Base-by-base conservation (phyloP, 768 basidiomycete species). In the Sporobolomyces roseus region DNA sequence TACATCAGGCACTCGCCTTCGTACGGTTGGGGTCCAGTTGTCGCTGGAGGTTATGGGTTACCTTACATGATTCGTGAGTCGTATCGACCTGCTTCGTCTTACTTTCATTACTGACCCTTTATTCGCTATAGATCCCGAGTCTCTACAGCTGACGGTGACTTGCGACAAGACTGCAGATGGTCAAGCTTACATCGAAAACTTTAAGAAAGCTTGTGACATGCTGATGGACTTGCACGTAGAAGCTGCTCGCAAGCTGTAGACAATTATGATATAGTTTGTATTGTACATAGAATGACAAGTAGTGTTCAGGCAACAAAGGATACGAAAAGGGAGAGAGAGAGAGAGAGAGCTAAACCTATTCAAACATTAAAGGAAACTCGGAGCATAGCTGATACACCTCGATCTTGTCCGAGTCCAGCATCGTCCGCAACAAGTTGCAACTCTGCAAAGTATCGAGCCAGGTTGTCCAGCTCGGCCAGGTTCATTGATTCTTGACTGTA, bases 21-120 rank as follows among this genome's bases (percentile, higher is more conserved):
- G 6, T 46, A 46, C 23, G 45, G 45, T 14, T 46, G 45, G 45
- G 45, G 45, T 13, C 45, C 45, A 13, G 45, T 46, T 7, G 93
- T 96, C 0, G 83, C 86, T 1, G 91, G 94, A 71, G 94, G 93
- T 5, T 94, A 90, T 75, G 94, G 94, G 25, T 79, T 97, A 35
- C 85, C 90, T 29, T 97, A 97, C 79, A 83, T 89, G 17, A 93
- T 97, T 74, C 71, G 68, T 67, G 32, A 32, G 69, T 61, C 9
- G n/a, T n/a, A n/a, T n/a, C n/a, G n/a, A n/a, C n/a, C n/a, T 17
- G 53, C 33, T 16, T 17, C 51, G 27, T 27, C 51, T 25, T 4
- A 35, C 43, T 49, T 36, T 59, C 32, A 7, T 19, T 52, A 9
- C 25, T 1, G 21, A 35, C 48, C 27, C 14, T 51, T 41, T 36